Conservation (phyloP, 192 early-diverging fungal species). For the Umbelopsis vinacea region DNA sequence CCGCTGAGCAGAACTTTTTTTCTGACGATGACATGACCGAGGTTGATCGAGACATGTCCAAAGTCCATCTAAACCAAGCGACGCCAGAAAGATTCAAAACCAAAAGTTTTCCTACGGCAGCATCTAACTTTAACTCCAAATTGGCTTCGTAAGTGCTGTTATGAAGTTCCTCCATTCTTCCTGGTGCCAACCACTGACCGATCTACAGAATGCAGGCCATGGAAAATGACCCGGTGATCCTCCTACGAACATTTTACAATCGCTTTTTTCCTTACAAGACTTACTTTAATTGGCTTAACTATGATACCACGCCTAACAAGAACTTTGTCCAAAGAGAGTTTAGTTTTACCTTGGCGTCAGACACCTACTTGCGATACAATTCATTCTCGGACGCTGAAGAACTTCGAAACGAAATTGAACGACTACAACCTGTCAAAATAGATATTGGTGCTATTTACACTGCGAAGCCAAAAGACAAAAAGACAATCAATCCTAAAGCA, state of each 20-base stretch:
- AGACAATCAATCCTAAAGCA: conserved; percentile 67
- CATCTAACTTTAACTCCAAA: not conserved
- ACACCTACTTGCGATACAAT: conserved; percentile 88
- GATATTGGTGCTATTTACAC: conserved; percentile 98
- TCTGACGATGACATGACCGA: conserved; percentile 17
- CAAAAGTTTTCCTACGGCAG: not conserved
- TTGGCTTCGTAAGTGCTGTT: conserved; percentile 1
- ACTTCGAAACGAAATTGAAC: conserved; percentile 73
- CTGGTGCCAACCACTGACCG: not conserved
- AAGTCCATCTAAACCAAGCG: not conserved
- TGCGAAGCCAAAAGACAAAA: conserved; percentile 81
- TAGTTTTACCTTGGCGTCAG: conserved; percentile 81
- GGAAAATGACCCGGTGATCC: conserved; percentile 22
- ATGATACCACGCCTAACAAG: conserved; percentile 67
- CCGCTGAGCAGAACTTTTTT: not conserved
- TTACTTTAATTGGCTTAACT: conserved; percentile 88
- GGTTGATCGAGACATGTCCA: conserved; percentile 20
- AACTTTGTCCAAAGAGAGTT: conserved; percentile 90
- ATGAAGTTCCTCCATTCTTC: not conserved
- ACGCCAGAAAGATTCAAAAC: not conserved
- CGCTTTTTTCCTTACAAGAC: conserved; percentile 83
- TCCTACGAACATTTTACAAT: conserved; percentile 80
- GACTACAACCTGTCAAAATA: conserved; percentile 88
- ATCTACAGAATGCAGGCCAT: not conserved
- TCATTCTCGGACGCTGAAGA: conserved; percentile 77